These are phyloP conservation scores for Cenchrus fungigraminus DNA, from an alignment of 176 grass and related monocot species.

Conservation along the genomic window DNA sequence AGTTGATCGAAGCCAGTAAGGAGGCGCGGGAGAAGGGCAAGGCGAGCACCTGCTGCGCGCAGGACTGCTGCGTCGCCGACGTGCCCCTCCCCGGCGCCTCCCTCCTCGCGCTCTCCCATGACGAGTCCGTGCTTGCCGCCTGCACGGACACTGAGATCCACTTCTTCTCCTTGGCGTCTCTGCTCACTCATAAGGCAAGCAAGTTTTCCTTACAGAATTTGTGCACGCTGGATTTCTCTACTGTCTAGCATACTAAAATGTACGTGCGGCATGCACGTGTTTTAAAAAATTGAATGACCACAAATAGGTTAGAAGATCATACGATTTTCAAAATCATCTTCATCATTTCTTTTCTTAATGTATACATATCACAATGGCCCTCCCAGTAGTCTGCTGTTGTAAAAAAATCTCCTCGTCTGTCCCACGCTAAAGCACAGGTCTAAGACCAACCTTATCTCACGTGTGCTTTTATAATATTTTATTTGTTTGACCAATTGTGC, in stretches of 20 bases:
- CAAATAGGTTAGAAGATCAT: no score
- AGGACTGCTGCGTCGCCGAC: conserved; percentile 69
- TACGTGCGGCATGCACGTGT: no score
- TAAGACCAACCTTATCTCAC: no score
- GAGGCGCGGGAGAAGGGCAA: conserved; percentile 79
- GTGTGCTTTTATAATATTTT: no score
- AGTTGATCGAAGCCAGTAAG: conserved; percentile 67
- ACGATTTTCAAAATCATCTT: no score
- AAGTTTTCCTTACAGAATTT: not conserved
- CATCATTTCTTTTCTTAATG: no score
- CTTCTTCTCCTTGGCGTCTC: conserved; percentile 71
- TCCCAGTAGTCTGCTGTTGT: no score
- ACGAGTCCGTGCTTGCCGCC: conserved; percentile 69
- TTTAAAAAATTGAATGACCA: no score
- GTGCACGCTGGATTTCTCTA: conserved; percentile 6
- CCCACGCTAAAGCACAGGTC: no score
- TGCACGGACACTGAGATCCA: conserved; percentile 62
- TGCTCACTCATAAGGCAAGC: conserved; percentile 62
- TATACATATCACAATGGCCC: no score
- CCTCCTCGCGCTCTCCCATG: conserved; percentile 69
- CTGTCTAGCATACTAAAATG: not conserved
- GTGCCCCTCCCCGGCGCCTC: conserved; percentile 64
- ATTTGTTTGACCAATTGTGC: no score
- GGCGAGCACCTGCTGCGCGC: conserved; percentile 57
- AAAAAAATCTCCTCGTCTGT: no score